A percentile compares a stretch with the other conserved stretches of the same genome.
phyloP scores from a whole-genome alignment of 2,329 filamentous ascomycete species.

The Xylaria sp. region DNA sequence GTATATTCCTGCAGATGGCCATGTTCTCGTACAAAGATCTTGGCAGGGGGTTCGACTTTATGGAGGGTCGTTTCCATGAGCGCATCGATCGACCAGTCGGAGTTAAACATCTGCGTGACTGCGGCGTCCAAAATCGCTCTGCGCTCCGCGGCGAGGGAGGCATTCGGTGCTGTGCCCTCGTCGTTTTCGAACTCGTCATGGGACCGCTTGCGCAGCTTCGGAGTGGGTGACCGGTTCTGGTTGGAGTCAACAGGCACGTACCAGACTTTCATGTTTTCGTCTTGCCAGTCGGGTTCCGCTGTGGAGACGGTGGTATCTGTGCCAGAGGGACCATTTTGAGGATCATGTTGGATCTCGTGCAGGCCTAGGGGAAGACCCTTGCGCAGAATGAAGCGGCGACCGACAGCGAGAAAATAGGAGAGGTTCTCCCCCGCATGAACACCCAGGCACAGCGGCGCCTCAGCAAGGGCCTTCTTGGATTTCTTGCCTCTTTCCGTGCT shows the following conservation, averaged over 20 bases:
- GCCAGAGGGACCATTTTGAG: conserved; percentile 39
- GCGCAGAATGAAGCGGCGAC: conserved; percentile 78
- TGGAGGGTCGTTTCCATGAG: conserved; percentile 61
- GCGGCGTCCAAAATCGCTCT: conserved; percentile 54
- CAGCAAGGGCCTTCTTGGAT: conserved; percentile 32
- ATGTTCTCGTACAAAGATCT: conserved; percentile 62
- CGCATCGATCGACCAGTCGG: conserved; percentile 66
- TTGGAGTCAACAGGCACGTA: conserved; percentile 56
- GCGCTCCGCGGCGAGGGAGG: conserved; percentile 34
- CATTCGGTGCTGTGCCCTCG: neutral
- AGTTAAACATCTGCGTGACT: conserved; percentile 74
- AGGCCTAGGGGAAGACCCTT: conserved; percentile 70
- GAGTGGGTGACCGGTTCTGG: conserved; percentile 20
- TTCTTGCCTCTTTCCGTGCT: conserved; percentile 37
- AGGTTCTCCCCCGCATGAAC: conserved; percentile 79
- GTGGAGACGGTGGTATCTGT: conserved; percentile 34
- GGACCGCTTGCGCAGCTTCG: conserved; percentile 34
- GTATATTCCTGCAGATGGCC: conserved; percentile 64
- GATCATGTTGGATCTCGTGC: conserved; percentile 57
- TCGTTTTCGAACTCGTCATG: conserved; percentile 41
- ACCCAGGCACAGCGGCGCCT: conserved; percentile 41
- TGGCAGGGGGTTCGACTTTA: conserved; percentile 61
- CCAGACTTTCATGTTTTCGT: conserved; percentile 79
- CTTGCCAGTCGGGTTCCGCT: conserved; percentile 62
- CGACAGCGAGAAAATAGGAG: conserved; percentile 73